phyloP scores from a whole-genome alignment of 2,329 filamentous ascomycete genomes.

The Moelleriella libera region DNA sequence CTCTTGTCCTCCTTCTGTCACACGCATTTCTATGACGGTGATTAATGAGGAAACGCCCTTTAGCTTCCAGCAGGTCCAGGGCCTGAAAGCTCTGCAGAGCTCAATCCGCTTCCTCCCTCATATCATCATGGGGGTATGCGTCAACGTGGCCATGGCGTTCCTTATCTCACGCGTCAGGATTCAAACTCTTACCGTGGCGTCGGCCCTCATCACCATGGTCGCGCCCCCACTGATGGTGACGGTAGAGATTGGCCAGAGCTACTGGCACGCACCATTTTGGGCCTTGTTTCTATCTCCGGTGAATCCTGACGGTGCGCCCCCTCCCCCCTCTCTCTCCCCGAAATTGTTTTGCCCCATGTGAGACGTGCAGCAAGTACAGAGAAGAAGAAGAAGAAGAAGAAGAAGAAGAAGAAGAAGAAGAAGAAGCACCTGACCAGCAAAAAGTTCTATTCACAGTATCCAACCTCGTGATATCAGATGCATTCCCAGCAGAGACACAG shows the following conservation, averaged over 20 bases:
- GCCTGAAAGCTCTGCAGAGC: conserved; percentile 27
- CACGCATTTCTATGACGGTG: no score
- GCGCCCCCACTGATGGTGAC: conserved; percentile 41
- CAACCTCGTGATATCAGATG: conserved; percentile 37
- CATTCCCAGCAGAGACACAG: conserved; percentile 38
- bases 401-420: no score
- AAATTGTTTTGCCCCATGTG: not conserved
- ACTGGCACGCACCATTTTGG: conserved; percentile 33
- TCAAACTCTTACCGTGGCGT: conserved; percentile 21
- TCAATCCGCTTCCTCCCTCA: conserved; percentile 33
- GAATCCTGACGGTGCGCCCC: conserved; percentile 22
- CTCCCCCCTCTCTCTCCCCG: not conserved
- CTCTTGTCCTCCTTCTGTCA: no score
- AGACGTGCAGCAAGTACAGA: not conserved
- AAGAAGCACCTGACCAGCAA: not conserved
- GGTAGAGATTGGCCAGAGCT: conserved; percentile 28
- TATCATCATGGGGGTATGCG: conserved; percentile 25
- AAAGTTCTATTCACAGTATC: conserved; percentile 39
- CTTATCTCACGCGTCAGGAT: conserved; percentile 24
- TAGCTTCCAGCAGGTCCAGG: conserved; percentile 34
- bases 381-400: not conserved
- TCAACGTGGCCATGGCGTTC: conserved; percentile 27
- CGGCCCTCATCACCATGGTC: conserved; percentile 27
- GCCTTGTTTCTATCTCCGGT: conserved; percentile 29
- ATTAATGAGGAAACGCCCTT: not conserved